Base-by-base conservation (phyloP, 345 rosid species). In the Aquilaria malaccensis region DNA sequence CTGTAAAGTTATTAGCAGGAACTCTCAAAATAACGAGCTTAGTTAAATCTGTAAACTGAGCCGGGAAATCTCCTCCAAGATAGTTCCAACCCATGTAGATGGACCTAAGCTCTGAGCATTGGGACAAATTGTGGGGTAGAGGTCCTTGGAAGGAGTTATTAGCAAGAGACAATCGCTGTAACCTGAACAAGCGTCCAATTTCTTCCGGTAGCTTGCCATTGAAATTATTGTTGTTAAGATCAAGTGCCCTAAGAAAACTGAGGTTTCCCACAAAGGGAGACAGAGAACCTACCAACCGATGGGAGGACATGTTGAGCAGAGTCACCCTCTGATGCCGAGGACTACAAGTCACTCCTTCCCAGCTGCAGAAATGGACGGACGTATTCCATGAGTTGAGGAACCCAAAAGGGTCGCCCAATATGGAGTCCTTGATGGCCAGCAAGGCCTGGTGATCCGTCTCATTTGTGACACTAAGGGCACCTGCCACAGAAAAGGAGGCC, bases 311-410 rank as follows among this genome's bases (percentile, higher is more conserved):
- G 10, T 58, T 41, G 29, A 69, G n/a, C 11, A 6, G 10, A 12
- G 46, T 41, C 11, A 64, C 68, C 31, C 73, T 63, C 33, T 32
- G 51, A 30, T 55, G 62, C 29, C 52, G 2, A 2, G 45, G 70
- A 49, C 70, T 7, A 33, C 70, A 70, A 5, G 61, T 54, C 13
- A 70, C 56, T 3, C 65, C 72, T 2, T 1, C 6, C 72, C 72
- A 68, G 0, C 37, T 10, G 15, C 72, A 68, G 45, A 60, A 61
- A 49, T 33, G 66, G 45, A 30, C 6, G 29, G 72, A 61, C 7
- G 41, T 30, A 4, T 68, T 68, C 71, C 72, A 68, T 0, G 52
- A 68, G 5, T 37, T 30, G 30, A 61, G 3, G 5, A 32, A 30
- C 0, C 13, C n/a, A 5, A 10, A 54, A 11, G 64, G 60, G 30